Percentiles rank a stretch among this genome's conserved stretches.
Evolutionary conservation across 2,329 filamentous ascomycete species (phyloP).

Genomic region (Neopestalotiopsis sp.): DNA sequence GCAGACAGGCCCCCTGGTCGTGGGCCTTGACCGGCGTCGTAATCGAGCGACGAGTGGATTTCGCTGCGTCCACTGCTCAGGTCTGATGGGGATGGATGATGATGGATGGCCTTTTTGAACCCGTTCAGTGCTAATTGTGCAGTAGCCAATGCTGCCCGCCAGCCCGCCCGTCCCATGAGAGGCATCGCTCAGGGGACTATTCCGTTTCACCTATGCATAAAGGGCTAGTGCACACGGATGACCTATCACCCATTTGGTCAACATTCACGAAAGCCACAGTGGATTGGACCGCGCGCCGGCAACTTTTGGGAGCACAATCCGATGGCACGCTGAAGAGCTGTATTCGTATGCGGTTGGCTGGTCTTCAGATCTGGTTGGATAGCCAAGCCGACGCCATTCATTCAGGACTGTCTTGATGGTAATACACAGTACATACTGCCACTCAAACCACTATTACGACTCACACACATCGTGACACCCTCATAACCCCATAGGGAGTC

Average conservation of each 20-base stretch:
- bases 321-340: not conserved
- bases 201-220: slow-evolving; percentile 13
- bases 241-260: slow-evolving; percentile 5
- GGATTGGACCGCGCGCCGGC: not conserved
- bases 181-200: slow-evolving; percentile 7
- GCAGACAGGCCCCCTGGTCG: not conserved
- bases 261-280: slow-evolving; percentile 2
- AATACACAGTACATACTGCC: not conserved
- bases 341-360: not conserved
- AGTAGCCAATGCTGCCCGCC: not conserved
- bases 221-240: slow-evolving; percentile 7
- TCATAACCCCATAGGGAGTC: not conserved
- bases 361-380: not conserved
- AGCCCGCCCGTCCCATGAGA: not conserved
- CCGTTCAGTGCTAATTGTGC: not conserved
- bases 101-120: not conserved
- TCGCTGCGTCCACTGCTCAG: slow-evolving; percentile 3
- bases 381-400: not conserved
- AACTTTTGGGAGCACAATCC: not conserved
- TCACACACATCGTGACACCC: not conserved
- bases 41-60: not conserved
- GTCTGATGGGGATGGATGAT: not conserved
- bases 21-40: slow-evolving; percentile 5
- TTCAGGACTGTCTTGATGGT: not conserved
- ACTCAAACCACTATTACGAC: not conserved